Base-by-base conservation (phyloP, 768 basidiomycete species). In the Asterophora parasitica region DNA sequence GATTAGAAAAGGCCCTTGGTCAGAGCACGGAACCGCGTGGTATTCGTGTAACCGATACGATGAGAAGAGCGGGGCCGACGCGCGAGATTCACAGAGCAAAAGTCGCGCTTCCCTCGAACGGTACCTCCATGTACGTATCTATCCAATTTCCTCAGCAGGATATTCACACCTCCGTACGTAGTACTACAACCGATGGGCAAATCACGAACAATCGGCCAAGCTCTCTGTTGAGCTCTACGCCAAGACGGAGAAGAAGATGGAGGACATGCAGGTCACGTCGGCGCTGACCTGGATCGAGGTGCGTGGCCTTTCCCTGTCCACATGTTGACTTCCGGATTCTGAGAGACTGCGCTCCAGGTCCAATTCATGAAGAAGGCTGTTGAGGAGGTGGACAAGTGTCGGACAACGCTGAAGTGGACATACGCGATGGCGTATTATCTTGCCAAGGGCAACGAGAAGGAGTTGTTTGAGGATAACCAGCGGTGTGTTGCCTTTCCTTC, bases 221-320 rank as follows among this genome's bases (percentile, higher is more conserved):
- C 83, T 99, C 42, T 93, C 95, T 13, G 65, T 89, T 12, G 92
- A 97, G 54, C 73, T 98, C 34, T 95, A 94, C 65, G 77, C 77
- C 47, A 93, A 93, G 73, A 97, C 95, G 10, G 94, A 99, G 78
- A 93, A 95, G 81, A 97, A 97, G 83, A 99, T 99, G 96, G 93
- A 97, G 67, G 92, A 96, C 69, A 95, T 98, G 87, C 96, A 98
- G 72, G 79, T 92, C 53, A 85, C 84, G 9, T 92, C 91, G 2
- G 77, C 83, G 46, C 70, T 99, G 32, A 93, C 92, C 2, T 99
- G 96, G 96, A 99, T 99, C 56, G 94, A 99, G 68, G 93, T 85
- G 9, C 10, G 52, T 36, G 26, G 16, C 15, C 7, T 10, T 8
- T 31, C 20, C 28, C 19, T 32, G n/a, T 9, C 38, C 4, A 20